These are phyloP conservation scores for Globisporangium heterothallicum DNA, from an alignment of 352 stramenopile genomes.

Conservation along the genomic window DNA sequence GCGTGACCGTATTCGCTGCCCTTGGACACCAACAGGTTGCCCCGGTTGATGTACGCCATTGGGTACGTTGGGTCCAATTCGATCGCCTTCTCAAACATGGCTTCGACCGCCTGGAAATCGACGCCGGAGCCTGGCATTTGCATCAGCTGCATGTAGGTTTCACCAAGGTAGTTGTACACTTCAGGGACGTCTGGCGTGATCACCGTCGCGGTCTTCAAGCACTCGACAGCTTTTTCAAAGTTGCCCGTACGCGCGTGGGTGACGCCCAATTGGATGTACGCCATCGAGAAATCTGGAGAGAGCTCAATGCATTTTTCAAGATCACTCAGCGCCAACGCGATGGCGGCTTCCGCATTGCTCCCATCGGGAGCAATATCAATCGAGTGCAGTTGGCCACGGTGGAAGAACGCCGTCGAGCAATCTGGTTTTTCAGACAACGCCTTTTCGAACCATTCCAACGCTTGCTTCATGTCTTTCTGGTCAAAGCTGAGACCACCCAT, in stretches of 20 bases:
- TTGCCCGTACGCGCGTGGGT: constrained; percentile 67
- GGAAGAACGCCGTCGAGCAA: constrained; percentile 75
- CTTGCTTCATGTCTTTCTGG: constrained; percentile 70
- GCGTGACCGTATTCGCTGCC: constrained; percentile 63
- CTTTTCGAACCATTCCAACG: constrained; percentile 73
- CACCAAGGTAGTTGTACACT: constrained; percentile 84
- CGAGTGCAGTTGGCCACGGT: constrained; percentile 76
- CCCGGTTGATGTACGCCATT: constrained; percentile 86
- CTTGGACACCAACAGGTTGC: constrained; percentile 75
- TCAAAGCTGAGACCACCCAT: constrained; percentile 81
- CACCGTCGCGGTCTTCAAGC: constrained; percentile 48
- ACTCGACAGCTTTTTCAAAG: constrained; percentile 67
- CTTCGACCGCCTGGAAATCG: constrained; percentile 51
- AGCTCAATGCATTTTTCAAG: constrained; percentile 69
- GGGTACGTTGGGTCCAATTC: constrained; percentile 74
- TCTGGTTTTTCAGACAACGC: constrained; percentile 56
- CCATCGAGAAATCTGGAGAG: constrained; percentile 72
- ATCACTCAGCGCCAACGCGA: constrained; percentile 52
- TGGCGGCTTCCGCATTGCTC: constrained; percentile 41
- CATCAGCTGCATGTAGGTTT: constrained; percentile 84
- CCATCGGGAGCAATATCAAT: constrained; percentile 61
- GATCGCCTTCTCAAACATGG: constrained; percentile 82
- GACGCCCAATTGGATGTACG: constrained; percentile 79
- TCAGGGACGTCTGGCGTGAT: constrained; percentile 74
- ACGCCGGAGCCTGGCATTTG: constrained; percentile 43